Conservation (phyloP, 1,139 yeast species). For the Diutina neorugosa region DNA sequence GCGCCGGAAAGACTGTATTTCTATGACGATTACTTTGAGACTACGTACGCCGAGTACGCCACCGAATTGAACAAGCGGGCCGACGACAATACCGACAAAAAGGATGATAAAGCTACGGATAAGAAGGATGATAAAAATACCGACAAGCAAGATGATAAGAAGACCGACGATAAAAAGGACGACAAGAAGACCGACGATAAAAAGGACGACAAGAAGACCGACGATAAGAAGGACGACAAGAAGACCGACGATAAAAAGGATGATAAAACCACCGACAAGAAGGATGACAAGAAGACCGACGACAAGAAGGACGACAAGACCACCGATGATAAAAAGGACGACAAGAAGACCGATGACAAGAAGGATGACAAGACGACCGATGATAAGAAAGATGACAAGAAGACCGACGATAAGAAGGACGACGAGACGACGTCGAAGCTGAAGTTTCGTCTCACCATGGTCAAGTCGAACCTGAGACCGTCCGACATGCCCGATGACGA, state of each 20-base stretch:
- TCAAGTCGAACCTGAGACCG: not conserved
- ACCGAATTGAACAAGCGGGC: not conserved
- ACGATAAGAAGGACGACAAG: not conserved
- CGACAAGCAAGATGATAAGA: not conserved
- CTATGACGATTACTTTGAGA: constrained; percentile 2
- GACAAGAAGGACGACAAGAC: not conserved
- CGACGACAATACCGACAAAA: not conserved
- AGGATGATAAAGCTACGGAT: not conserved
- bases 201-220: no score
- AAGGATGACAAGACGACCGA: no score
- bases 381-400: not conserved
- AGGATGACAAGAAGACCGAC: not conserved
- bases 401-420: not conserved
- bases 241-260: not conserved
- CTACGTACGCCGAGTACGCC: not conserved
- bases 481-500: not conserved
- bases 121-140: not conserved
- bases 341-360: not conserved
- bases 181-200: no score
- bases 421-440: not conserved
- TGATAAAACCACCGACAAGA: not conserved
- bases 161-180: not conserved
- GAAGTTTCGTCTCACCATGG: not conserved
- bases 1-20: constrained; percentile 1
- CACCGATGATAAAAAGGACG: not conserved